A percentile compares a stretch with the other conserved stretches of the same genome.
Conservation (phyloP, 2,329 filamentous ascomycete species). For the Leptographium procerum region DNA sequence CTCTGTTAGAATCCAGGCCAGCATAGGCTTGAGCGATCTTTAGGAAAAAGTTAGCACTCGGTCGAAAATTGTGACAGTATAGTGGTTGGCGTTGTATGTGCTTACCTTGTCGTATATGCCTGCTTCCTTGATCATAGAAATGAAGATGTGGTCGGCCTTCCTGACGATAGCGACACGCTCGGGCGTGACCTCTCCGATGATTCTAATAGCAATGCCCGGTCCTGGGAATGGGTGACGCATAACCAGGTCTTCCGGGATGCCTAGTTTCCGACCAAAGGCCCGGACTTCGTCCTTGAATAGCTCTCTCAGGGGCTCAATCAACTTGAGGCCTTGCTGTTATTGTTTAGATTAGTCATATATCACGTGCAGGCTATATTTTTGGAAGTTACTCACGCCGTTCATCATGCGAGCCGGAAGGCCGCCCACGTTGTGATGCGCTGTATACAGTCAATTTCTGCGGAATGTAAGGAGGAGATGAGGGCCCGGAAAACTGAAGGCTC, state of each 20-base stretch:
- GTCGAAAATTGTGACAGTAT: constrained; percentile 4
- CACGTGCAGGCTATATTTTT: not conserved
- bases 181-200: constrained; percentile 73
- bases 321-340: constrained; percentile 33
- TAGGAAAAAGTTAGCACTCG: not conserved
- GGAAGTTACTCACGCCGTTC: not conserved
- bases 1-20: constrained; percentile 29
- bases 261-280: constrained; percentile 54
- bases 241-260: constrained; percentile 63
- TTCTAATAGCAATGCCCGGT: constrained; percentile 57
- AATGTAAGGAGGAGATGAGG: not conserved
- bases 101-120: constrained; percentile 55
- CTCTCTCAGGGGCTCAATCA: constrained; percentile 69
- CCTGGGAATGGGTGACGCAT: constrained; percentile 43
- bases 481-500: too few species aligned
- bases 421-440: constrained; percentile 32
- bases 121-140: constrained; percentile 59
- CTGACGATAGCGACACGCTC: constrained; percentile 69
- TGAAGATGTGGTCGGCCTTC: constrained; percentile 70
- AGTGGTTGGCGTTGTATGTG: not conserved
- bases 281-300: constrained; percentile 71
- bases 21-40: constrained; percentile 37
- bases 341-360: constrained; percentile 14
- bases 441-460: not conserved
- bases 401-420: constrained; percentile 24